phyloP scores from a whole-genome alignment of 2,329 filamentous ascomycete species.

The Samsoniella hepiali region DNA sequence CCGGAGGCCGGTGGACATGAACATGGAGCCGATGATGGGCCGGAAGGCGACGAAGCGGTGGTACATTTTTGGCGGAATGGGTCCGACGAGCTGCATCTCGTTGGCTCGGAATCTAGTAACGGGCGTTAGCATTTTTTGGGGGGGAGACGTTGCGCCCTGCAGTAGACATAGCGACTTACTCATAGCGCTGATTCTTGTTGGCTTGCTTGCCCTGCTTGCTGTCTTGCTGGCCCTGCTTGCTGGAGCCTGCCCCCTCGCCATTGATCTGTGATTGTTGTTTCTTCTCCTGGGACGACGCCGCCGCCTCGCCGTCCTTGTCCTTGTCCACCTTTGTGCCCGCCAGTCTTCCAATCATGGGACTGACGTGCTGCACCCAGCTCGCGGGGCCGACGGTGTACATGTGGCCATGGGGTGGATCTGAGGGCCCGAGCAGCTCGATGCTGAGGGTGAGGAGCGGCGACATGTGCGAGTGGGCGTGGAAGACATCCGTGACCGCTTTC shows the following conservation, averaged over 20 bases:
- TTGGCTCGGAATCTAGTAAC: slow-evolving; percentile 78
- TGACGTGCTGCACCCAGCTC: slow-evolving; percentile 79
- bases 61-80: slow-evolving; percentile 76
- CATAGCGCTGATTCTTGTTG: slow-evolving; percentile 62
- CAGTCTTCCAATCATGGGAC: slow-evolving; percentile 81
- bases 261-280: slow-evolving; percentile 28
- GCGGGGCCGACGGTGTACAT: slow-evolving; percentile 78
- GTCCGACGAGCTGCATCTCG: slow-evolving; percentile 82
- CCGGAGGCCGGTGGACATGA: slow-evolving; percentile 70
- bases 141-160: too few species aligned
- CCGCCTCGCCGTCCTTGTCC: slow-evolving; percentile 51
- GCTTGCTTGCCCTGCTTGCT: slow-evolving; percentile 26
- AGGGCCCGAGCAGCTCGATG: slow-evolving; percentile 73
- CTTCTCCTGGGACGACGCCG: slow-evolving; percentile 32
- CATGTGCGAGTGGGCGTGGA: slow-evolving; percentile 62
- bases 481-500: slow-evolving; percentile 62
- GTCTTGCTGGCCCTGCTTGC: slow-evolving; percentile 47
- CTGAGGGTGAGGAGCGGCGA: slow-evolving; percentile 69
- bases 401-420: slow-evolving; percentile 63
- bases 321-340: slow-evolving; percentile 62
- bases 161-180: slow-evolving; percentile 47
- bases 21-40: slow-evolving; percentile 87
- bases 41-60: slow-evolving; percentile 93
- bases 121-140: not conserved
- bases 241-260: slow-evolving; percentile 34